Percentiles rank a stretch among this genome's conserved stretches.
These are phyloP conservation scores for Podospora conica DNA, from an alignment of 495 filamentous ascomycete species.

Conservation along the genomic window DNA sequence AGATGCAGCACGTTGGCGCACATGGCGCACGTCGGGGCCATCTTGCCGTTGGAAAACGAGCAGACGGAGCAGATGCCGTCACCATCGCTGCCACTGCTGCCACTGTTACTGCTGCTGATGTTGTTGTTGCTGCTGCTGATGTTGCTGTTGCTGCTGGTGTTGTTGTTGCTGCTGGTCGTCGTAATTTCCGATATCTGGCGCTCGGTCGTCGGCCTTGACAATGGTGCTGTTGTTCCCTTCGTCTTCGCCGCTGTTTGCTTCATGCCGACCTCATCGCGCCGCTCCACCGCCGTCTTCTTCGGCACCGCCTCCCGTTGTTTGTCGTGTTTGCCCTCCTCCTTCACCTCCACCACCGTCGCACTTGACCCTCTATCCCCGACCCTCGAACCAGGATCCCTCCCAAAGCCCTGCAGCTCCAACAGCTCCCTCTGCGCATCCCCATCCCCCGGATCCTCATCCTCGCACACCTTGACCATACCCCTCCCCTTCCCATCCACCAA, in stretches of 20 bases:
- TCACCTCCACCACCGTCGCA: not conserved
- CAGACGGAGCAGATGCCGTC: conserved; percentile 50
- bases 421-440: conserved; percentile 56
- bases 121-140: not conserved
- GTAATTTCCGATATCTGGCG: not conserved
- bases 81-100: not conserved
- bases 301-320: not conserved
- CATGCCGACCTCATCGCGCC: not conserved
- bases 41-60: conserved; percentile 50
- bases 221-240: not conserved
- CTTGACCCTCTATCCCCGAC: not conserved
- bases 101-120: not conserved
- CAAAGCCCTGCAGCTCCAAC: conserved; percentile 44
- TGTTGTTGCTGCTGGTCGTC: not conserved
- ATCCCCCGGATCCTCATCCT: conserved; percentile 58
- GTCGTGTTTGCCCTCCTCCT: not conserved
- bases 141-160: not conserved
- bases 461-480: conserved; percentile 63
- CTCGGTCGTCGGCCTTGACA: not conserved
- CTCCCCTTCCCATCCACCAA: conserved; percentile 56
- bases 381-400: not conserved
- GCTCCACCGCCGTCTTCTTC: not conserved
- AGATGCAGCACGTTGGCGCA: conserved; percentile 62
- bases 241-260: not conserved
- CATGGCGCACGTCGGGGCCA: conserved; percentile 50